Evolutionary conservation across 2,329 filamentous ascomycete species (phyloP).

Genomic region (Cladophialophora immunda): DNA sequence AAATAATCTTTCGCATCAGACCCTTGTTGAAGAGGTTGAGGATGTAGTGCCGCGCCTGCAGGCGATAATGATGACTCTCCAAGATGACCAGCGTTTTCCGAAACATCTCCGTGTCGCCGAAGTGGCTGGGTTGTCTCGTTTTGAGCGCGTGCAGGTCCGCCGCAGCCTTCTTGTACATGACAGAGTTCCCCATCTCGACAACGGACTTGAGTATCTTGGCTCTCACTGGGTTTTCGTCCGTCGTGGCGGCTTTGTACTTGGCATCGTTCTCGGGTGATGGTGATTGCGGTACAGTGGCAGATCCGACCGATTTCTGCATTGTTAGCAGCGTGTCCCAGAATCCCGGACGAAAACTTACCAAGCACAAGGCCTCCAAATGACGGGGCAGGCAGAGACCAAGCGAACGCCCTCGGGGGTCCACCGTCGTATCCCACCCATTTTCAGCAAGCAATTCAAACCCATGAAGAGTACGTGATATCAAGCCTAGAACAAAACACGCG

Average conservation of each 20-base stretch:
- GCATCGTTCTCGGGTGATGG: conserved; percentile 56
- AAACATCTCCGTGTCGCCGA: conserved; percentile 80
- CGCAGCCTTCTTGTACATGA: conserved; percentile 86
- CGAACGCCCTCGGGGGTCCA: conserved; percentile 81
- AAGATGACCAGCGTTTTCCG: conserved; percentile 84
- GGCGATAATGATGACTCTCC: conserved; percentile 86
- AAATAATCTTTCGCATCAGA: conserved; percentile 83
- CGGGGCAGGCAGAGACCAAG: conserved; percentile 87
- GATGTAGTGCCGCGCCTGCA: conserved; percentile 86
- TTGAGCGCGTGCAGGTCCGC: conserved; percentile 79
- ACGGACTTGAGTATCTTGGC: conserved; percentile 83
- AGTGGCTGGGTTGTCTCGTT: conserved; percentile 75
- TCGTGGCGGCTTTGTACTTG: conserved; percentile 65
- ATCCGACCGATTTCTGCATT: conserved; percentile 30
- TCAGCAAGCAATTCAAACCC: conserved; percentile 91
- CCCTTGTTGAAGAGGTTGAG: conserved; percentile 94
- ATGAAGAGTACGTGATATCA: conserved; percentile 91
- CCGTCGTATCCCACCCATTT: conserved; percentile 91
- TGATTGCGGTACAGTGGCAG: conserved; percentile 48
- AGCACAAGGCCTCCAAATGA: conserved; percentile 80
- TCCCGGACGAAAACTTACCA: conserved; percentile 48
- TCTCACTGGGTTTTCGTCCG: conserved; percentile 69
- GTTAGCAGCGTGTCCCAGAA: conserved; percentile 16
- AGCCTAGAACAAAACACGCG: conserved; percentile 91
- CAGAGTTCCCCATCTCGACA: conserved; percentile 89